Base-by-base conservation (phyloP, 73 alveolate genomes). In the Uronychia setigera region DNA sequence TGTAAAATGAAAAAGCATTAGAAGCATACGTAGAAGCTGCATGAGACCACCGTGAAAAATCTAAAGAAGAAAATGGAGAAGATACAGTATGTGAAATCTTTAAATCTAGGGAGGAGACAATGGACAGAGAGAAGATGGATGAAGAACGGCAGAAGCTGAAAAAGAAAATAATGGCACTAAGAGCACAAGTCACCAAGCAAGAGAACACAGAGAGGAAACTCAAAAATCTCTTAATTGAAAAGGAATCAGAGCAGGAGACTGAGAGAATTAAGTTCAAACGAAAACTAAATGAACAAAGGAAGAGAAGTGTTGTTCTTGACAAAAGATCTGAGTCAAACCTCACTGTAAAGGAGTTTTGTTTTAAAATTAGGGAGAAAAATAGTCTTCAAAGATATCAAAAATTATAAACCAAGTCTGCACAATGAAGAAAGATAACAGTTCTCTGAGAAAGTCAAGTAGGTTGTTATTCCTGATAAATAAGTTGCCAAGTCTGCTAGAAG, bases 151-250 rank as follows among this genome's bases (percentile, higher is more conserved):
- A 67, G 79, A 67, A 67, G 79, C 33, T 67, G 25, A 67, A 67
- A 67, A 67, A 67, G 30, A 67, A 27, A 26, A 26, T 27, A 26
- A 5, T 27, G 14, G 30, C 33, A 27, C 30, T 5, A 74, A 60
- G 79, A 26, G 60, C 11, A 5, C 14, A 28, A 75, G 74, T 25
- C 32, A 75, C 67, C 26, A 83, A 83, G 30, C 31, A 33, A 11
- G 90, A 83, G 32, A 14, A 32, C 26, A 75, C 32, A 28, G 90
- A 83, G 25, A 60, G 46, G 31, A 83, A 83, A 29, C 46, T 33
- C 5, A 83, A 83, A 33, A 83, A 83, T 76, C 30, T 83, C 84
- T 58, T 83, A 34, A 83, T 83, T 33, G 90, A 83, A 26, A 83
- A 76, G 59, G 90, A 83, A 33, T 60, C 74, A 28, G 90, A 83